Conservation (phyloP, 2,329 filamentous ascomycete species). For the Ophiostoma sp. region DNA sequence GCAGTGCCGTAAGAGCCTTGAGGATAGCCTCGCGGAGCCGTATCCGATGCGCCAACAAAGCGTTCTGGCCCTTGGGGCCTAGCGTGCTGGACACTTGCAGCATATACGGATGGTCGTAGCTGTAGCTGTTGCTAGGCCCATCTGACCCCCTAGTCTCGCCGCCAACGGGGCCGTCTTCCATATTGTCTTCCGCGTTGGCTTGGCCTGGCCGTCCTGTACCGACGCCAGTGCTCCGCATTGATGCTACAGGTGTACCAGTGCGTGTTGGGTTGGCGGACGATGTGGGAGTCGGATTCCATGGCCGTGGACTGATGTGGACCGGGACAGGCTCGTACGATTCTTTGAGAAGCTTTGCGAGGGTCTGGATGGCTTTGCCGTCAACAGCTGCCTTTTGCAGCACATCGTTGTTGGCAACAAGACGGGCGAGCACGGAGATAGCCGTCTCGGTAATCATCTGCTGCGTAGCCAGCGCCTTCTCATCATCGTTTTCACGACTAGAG, state of each 20-base stretch:
- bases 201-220: neutral
- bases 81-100: conserved; percentile 40
- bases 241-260: conserved; percentile 19
- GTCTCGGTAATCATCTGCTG: conserved; percentile 58
- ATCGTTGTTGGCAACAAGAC: conserved; percentile 71
- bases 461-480: conserved; percentile 33
- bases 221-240: neutral
- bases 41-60: conserved; percentile 61
- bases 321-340: conserved; percentile 46
- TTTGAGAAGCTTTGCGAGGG: conserved; percentile 45
- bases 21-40: conserved; percentile 70
- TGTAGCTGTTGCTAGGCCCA: neutral
- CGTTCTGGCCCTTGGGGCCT: conserved; percentile 56
- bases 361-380: conserved; percentile 52
- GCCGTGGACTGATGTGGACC: conserved; percentile 30
- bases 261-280: conserved; percentile 15
- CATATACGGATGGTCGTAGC: conserved; percentile 21
- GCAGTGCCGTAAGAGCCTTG: conserved; percentile 73
- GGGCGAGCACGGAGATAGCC: conserved; percentile 69
- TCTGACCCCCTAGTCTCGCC: neutral
- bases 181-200: neutral
- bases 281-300: conserved; percentile 36
- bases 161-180: too few species aligned
- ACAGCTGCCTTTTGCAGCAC: conserved; percentile 75
- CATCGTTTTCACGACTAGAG: conserved; percentile 32